Conservation (phyloP, 1,284 basidiomycete species). For the Mycena sp. region DNA sequence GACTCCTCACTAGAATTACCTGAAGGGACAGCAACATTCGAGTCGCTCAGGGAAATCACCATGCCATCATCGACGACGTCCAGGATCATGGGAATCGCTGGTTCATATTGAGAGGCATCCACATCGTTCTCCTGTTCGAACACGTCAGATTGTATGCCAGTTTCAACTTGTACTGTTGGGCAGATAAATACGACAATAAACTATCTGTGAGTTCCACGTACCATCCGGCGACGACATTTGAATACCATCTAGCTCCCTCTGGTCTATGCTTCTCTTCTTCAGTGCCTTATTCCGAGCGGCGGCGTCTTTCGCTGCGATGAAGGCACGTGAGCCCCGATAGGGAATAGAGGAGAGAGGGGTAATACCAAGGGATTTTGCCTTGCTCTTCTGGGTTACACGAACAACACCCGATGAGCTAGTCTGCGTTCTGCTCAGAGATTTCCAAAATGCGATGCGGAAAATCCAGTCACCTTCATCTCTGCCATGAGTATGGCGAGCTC, state of each 20-base stretch:
- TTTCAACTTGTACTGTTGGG: neutral
- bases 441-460: neutral
- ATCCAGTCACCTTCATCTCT: neutral
- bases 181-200: neutral
- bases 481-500: slow-evolving; percentile 4
- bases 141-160: neutral
- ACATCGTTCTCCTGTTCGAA: neutral
- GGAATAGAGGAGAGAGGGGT: too few relatives aligned
- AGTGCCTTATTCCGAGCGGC: too few relatives aligned
- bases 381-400: slow-evolving; percentile 11
- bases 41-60: neutral
- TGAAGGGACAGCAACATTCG: too few relatives aligned
- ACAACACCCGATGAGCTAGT: slow-evolving; percentile 3
- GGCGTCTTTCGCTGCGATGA: too few relatives aligned
- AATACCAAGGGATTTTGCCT: slow-evolving; percentile 3
- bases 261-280: too few relatives aligned
- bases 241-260: neutral
- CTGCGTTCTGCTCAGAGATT: neutral
- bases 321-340: too few relatives aligned
- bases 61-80: neutral
- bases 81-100: neutral
- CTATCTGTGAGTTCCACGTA: neutral
- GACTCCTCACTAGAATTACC: too few relatives aligned
- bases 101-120: too few relatives aligned
- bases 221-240: neutral